These are phyloP conservation scores for Firmiana major DNA, from an alignment of 345 rosid species.

Conservation along the genomic window DNA sequence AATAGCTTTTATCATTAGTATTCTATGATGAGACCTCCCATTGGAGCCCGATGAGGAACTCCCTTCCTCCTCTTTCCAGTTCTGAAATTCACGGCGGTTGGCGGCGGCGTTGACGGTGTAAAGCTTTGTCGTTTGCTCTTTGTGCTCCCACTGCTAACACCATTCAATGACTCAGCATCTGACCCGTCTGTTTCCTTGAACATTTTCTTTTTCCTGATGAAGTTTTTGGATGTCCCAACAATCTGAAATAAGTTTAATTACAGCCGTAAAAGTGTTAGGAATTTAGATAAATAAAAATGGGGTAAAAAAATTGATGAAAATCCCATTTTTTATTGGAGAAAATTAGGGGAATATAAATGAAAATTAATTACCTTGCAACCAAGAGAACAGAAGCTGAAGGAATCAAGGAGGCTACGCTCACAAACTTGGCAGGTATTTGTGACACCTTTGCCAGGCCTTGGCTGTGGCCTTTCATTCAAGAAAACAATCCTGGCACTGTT, in stretches of 20 bases:
- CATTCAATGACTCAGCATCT: slow-evolving; percentile 28
- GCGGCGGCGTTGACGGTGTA: slow-evolving; percentile 50
- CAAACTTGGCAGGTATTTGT: slow-evolving; percentile 59
- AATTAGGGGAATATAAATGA: neutral
- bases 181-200: slow-evolving; percentile 17
- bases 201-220: slow-evolving; percentile 31
- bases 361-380: slow-evolving; percentile 53
- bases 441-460: slow-evolving; percentile 62
- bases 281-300: neutral
- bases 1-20: slow-evolving; percentile 14
- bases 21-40: slow-evolving; percentile 56
- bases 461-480: slow-evolving; percentile 62
- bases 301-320: neutral
- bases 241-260: slow-evolving; percentile 27
- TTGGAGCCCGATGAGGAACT: slow-evolving; percentile 55
- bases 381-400: slow-evolving; percentile 63
- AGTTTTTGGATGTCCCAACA: slow-evolving; percentile 46
- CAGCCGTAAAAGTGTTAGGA: neutral
- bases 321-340: neutral
- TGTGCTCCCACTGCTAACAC: slow-evolving; percentile 10
- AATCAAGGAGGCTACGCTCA: slow-evolving; percentile 57
- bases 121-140: slow-evolving; percentile 37
- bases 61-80: slow-evolving; percentile 56
- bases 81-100: slow-evolving; percentile 30
- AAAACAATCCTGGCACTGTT: slow-evolving; percentile 66